Percentiles rank a stretch among this genome's conserved stretches.
phyloP scores from a whole-genome alignment of 1,139 yeast species.

The Diutina ranongensis region DNA sequence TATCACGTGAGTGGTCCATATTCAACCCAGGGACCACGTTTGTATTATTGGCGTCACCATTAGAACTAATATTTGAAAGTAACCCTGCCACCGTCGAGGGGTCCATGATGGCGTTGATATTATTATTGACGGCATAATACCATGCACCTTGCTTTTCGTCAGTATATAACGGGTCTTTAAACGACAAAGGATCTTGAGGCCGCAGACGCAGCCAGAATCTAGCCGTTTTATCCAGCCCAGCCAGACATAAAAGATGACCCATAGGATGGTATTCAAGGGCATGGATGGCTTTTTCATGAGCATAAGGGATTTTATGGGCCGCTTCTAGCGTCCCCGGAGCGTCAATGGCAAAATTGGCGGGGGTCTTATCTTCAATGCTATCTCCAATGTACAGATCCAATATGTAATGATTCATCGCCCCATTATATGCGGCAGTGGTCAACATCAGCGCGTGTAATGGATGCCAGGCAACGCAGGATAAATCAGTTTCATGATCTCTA shows the following conservation, averaged over 20 bases:
- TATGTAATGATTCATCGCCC: conserved; percentile 70
- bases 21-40: conserved; percentile 1
- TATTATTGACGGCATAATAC: conserved; percentile 60
- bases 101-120: conserved; percentile 45
- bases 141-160: conserved; percentile 63
- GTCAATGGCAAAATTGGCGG: conserved; percentile 8
- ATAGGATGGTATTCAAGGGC: conserved; percentile 86
- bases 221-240: conserved; percentile 90
- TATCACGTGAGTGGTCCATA: not conserved
- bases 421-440: conserved; percentile 84
- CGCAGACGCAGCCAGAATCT: conserved; percentile 91
- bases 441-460: conserved; percentile 75
- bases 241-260: conserved; percentile 85
- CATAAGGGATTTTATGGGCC: conserved; percentile 67
- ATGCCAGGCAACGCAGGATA: conserved; percentile 85
- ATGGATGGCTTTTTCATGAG: conserved; percentile 90
- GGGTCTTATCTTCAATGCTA: conserved; percentile 14
- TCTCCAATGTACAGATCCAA: conserved; percentile 37
- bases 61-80: not conserved
- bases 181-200: conserved; percentile 80
- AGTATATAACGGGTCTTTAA: conserved; percentile 70
- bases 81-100: conserved; percentile 1
- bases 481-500: conserved; percentile 75
- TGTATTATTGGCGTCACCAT: not conserved
- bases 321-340: conserved; percentile 26